phyloP scores from a whole-genome alignment of 2,329 filamentous ascomycete genomes.

The Calonectria pseudoreteaudii region DNA sequence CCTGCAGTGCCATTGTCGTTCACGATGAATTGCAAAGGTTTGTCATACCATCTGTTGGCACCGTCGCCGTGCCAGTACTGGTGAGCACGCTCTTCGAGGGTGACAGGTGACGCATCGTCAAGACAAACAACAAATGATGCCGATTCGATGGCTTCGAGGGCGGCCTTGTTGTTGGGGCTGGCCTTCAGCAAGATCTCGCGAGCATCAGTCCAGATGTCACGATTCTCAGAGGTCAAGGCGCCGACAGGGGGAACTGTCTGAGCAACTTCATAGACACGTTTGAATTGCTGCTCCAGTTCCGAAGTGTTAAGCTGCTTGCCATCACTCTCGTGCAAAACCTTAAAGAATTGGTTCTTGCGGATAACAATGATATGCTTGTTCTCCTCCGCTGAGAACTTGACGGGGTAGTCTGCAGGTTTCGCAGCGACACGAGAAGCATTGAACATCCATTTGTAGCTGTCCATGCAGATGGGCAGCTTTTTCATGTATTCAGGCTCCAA shows the following conservation, averaged over 20 bases:
- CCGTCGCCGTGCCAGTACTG: conserved; percentile 99
- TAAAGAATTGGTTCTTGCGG: conserved; percentile 98
- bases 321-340: conserved; percentile 83
- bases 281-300: conserved; percentile 92
- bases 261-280: conserved; percentile 81
- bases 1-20: conserved; percentile 98
- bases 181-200: conserved; percentile 80
- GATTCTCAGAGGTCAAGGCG: conserved; percentile 89
- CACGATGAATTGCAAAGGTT: conserved; percentile 96
- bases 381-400: conserved; percentile 80
- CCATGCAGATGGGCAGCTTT: conserved; percentile 97
- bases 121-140: conserved; percentile 93
- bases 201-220: conserved; percentile 91
- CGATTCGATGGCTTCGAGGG: conserved; percentile 86
- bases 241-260: conserved; percentile 81
- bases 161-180: conserved; percentile 81
- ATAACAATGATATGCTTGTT: conserved; percentile 91
- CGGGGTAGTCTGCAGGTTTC: conserved; percentile 82
- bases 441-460: conserved; percentile 99
- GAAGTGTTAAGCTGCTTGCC: conserved; percentile 88
- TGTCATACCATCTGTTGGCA: conserved; percentile 96
- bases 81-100: conserved; percentile 92
- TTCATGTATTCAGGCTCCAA: conserved; percentile 99
- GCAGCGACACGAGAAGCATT: conserved; percentile 89
- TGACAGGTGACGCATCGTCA: conserved; percentile 91